Evolutionary conservation across 352 stramenopile genomes (phyloP).

Genomic region (Phytophthora pisi): DNA sequence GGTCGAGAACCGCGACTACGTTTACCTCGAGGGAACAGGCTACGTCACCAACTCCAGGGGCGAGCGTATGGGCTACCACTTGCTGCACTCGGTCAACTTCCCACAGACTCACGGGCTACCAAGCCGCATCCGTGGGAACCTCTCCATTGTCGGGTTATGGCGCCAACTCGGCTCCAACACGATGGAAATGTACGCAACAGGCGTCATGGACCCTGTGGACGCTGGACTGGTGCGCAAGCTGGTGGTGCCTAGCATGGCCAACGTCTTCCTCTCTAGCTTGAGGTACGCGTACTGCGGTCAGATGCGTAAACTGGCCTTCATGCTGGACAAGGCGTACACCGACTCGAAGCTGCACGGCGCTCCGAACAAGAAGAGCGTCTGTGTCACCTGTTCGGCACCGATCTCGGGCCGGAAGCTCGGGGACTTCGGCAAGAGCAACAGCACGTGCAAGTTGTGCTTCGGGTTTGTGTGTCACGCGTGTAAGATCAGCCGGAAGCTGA

Average conservation of each 20-base stretch:
- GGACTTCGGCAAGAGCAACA: constrained; percentile 26
- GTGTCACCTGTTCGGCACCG: constrained; percentile 25
- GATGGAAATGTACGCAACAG: constrained; percentile 49
- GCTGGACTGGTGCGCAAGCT: constrained; percentile 31
- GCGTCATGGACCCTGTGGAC: constrained; percentile 31
- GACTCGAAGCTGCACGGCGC: constrained; percentile 26
- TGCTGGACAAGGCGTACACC: constrained; percentile 27
- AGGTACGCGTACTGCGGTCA: constrained; percentile 28
- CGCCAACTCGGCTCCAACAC: constrained; percentile 41
- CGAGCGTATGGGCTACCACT: constrained; percentile 30
- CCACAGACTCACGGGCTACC: constrained; percentile 27
- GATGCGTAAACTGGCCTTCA: constrained; percentile 35
- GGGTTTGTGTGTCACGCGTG: constrained; percentile 29
- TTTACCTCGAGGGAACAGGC: constrained; percentile 38
- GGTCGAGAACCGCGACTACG: constrained; percentile 46
- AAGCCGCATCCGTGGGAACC: constrained; percentile 42
- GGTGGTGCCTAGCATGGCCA: constrained; percentile 23
- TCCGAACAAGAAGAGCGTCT: constrained; percentile 25
- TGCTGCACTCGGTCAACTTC: constrained; percentile 29
- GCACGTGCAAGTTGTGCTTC: constrained; percentile 27
- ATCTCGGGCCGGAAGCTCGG: constrained; percentile 18
- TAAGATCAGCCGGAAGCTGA: constrained; percentile 28
- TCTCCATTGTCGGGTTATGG: constrained; percentile 50
- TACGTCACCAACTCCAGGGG: constrained; percentile 12
- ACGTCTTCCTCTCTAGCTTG: constrained; percentile 28